Evolutionary conservation across 495 filamentous ascomycete genomes (phyloP).

Genomic region (Daldinia vernicosa): DNA sequence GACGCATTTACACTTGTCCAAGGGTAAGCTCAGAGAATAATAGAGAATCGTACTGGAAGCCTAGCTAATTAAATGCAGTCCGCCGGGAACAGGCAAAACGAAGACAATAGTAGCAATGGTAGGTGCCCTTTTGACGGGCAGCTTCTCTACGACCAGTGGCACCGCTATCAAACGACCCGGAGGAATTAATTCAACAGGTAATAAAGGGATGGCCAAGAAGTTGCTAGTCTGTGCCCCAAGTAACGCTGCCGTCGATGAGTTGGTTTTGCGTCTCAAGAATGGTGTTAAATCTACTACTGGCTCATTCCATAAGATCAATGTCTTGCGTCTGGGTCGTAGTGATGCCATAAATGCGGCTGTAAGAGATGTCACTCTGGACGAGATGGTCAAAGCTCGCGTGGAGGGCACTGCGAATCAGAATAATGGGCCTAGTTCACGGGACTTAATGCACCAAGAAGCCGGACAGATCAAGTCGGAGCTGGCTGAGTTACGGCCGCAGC

Average conservation of each 20-base stretch:
- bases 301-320: conserved; percentile 73
- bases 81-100: conserved; percentile 96
- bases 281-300: conserved; percentile 85
- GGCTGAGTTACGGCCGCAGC: conserved; percentile 67
- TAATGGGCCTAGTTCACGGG: conserved; percentile 67
- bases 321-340: conserved; percentile 89
- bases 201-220: conserved; percentile 68
- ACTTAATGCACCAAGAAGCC: conserved; percentile 84
- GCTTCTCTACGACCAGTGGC: conserved; percentile 57
- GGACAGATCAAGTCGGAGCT: conserved; percentile 77
- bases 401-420: conserved; percentile 59
- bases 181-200: conserved; percentile 38
- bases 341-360: conserved; percentile 94
- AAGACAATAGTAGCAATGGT: conserved; percentile 98
- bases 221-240: conserved; percentile 94
- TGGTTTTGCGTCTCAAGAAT: conserved; percentile 90
- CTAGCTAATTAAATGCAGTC: conserved; percentile 54
- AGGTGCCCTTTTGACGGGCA: conserved; percentile 78
- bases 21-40: conserved; percentile 62
- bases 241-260: conserved; percentile 96
- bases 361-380: conserved; percentile 91
- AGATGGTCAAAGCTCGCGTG: conserved; percentile 81
- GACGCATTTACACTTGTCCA: conserved; percentile 97
- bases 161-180: conserved; percentile 62
- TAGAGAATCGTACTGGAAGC: neutral